These are phyloP conservation scores for Byssoonygena ceratinophila DNA, from an alignment of 2,329 filamentous ascomycete genomes.

Conservation along the genomic window DNA sequence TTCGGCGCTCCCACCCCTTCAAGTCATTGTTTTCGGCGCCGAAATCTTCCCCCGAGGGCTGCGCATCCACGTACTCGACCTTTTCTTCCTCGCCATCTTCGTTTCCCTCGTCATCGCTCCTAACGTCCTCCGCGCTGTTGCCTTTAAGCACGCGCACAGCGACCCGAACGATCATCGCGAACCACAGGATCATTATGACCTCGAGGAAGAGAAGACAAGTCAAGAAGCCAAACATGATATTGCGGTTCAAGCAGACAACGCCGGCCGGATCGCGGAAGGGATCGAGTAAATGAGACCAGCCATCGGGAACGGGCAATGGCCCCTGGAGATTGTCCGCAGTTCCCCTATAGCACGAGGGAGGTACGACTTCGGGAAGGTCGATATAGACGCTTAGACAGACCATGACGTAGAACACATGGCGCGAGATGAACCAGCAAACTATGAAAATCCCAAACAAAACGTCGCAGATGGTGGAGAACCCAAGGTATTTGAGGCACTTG, in stretches of 20 bases:
- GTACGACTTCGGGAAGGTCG: too few species aligned
- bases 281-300: conserved; percentile 55
- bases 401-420: conserved; percentile 67
- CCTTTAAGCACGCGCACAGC: conserved; percentile 62
- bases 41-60: conserved; percentile 58
- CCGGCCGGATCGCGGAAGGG: conserved; percentile 62
- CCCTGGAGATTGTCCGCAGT: conserved; percentile 22
- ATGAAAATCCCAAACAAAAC: conserved; percentile 76
- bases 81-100: too few species aligned
- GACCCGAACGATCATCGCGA: conserved; percentile 72
- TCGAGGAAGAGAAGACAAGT: conserved; percentile 66
- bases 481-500: conserved; percentile 92
- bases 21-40: conserved; percentile 8
- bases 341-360: too few species aligned
- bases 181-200: conserved; percentile 72
- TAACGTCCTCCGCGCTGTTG: conserved; percentile 76
- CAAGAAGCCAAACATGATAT: conserved; percentile 66
- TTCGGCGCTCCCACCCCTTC: not conserved
- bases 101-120: conserved; percentile 80
- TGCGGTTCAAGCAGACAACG: conserved; percentile 67
- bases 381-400: too few species aligned
- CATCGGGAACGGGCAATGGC: conserved; percentile 29
- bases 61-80: too few species aligned
- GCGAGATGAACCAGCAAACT: conserved; percentile 69
- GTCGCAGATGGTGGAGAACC: conserved; percentile 65